Evolutionary conservation across 2,329 filamentous ascomycete genomes (phyloP).

Genomic region (Karstenula rhodostoma): DNA sequence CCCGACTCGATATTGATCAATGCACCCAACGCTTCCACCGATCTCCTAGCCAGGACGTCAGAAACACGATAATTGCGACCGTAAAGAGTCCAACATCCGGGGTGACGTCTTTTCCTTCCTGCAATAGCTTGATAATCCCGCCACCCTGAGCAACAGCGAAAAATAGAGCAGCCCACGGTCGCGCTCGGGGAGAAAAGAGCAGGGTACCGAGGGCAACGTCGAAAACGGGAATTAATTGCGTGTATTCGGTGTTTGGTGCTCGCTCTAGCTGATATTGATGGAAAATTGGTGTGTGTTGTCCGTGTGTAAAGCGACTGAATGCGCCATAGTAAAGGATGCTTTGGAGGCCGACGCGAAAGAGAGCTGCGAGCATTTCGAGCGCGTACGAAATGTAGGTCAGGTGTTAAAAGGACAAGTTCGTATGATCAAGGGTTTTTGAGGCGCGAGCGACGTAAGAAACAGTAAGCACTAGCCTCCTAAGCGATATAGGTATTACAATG

Average conservation of each 20-base stretch:
- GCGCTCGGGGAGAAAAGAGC: neutral
- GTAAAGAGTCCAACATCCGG: slow-evolving; percentile 3
- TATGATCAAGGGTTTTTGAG: neutral
- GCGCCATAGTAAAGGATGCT: slow-evolving; percentile 6
- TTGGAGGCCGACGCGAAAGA: slow-evolving; percentile 8
- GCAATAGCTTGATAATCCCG: slow-evolving; percentile 2
- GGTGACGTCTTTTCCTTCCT: neutral
- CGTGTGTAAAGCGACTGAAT: slow-evolving; percentile 13
- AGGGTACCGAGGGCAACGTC: slow-evolving; percentile 3
- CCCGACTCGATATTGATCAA: neutral
- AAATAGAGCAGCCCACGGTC: slow-evolving; percentile 4
- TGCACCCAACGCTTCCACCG: slow-evolving; percentile 5
- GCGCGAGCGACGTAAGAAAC: neutral
- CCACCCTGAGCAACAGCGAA: slow-evolving; percentile 4
- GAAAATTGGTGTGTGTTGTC: slow-evolving; percentile 3
- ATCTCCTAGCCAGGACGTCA: neutral
- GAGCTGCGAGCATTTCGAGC: neutral
- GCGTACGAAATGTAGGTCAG: neutral
- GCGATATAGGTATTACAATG: neutral
- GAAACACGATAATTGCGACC: neutral
- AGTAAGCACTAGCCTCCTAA: neutral
- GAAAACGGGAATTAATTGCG: slow-evolving; percentile 1
- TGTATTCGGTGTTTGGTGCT: slow-evolving; percentile 8
- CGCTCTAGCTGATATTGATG: slow-evolving; percentile 8
- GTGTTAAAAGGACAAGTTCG: too few relatives aligned